Conservation (phyloP, 108 stramenopile species). For the Hondaea fermentalgiana region DNA sequence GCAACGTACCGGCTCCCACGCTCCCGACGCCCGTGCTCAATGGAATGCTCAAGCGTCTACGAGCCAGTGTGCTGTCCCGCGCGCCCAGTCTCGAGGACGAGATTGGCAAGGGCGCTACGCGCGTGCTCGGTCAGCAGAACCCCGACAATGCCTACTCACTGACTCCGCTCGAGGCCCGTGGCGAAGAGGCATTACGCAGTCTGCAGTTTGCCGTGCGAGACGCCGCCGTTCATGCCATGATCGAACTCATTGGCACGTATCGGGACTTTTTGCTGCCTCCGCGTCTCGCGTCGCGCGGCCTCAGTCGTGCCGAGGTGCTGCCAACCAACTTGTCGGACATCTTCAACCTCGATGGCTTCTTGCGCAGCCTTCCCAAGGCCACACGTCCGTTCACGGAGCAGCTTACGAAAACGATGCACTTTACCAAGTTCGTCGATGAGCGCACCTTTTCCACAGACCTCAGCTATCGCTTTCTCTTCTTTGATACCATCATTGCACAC, state of each 20-base stretch:
- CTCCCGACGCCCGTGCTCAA: neutral
- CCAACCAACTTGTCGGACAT: neutral
- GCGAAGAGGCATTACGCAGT: neutral
- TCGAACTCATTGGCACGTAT: neutral
- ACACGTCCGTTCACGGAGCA: neutral
- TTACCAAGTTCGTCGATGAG: slow-evolving; percentile 7
- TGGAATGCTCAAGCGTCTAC: neutral
- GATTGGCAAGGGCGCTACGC: neutral
- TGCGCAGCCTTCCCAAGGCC: neutral
- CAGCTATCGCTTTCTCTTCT: neutral
- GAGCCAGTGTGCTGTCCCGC: neutral
- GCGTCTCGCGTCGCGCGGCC: neutral
- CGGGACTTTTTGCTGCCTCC: neutral
- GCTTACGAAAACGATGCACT: neutral
- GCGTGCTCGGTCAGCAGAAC: neutral
- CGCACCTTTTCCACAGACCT: neutral
- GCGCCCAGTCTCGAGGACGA: neutral
- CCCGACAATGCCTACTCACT: neutral
- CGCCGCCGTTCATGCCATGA: neutral
- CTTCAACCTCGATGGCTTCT: neutral
- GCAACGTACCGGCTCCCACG: neutral
- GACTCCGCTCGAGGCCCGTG: neutral
- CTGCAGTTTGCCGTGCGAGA: neutral
- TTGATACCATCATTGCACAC: neutral
- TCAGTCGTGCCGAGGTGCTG: neutral